These are phyloP conservation scores for Turnera subulata DNA, from an alignment of 345 rosid genomes.

Conservation along the genomic window DNA sequence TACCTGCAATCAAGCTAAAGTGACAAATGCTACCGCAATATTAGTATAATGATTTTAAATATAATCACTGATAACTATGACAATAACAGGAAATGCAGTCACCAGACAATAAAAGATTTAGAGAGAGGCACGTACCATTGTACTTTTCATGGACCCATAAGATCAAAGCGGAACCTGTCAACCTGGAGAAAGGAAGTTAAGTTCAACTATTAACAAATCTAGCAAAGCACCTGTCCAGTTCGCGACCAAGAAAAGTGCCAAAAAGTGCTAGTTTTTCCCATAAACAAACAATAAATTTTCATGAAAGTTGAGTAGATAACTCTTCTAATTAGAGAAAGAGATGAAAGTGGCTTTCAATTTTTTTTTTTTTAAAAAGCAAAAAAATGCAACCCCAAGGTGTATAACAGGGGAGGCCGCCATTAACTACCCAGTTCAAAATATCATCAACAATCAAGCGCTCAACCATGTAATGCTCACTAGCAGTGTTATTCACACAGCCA, in stretches of 20 bases:
- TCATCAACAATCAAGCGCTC: constrained; percentile 84
- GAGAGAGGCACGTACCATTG: constrained; percentile 59
- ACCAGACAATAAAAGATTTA: background rate
- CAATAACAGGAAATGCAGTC: too few species aligned
- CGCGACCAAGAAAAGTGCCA: constrained; percentile 4
- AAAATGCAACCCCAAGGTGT: too few species aligned
- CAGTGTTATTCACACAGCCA: constrained; percentile 87
- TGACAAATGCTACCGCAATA: constrained; percentile 4
- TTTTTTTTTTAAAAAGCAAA: too few species aligned
- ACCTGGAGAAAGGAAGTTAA: constrained; percentile 51
- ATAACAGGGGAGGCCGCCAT: too few species aligned
- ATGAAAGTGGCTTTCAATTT: constrained; percentile 6
- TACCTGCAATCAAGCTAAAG: background rate
- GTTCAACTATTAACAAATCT: constrained; percentile 13
- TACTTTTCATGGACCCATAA: constrained; percentile 93
- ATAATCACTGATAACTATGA: too few species aligned
- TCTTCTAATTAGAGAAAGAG: constrained; percentile 2
- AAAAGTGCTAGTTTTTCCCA: background rate
- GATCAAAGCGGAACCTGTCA: constrained; percentile 95
- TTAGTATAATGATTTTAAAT: background rate
- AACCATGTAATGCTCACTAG: constrained; percentile 96
- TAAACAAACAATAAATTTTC: background rate
- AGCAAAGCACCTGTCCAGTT: constrained; percentile 6
- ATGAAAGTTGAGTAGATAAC: background rate
- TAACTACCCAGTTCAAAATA: constrained; percentile 70